Conservation (phyloP, 768 basidiomycete species). For the Astraeus odoratus region DNA sequence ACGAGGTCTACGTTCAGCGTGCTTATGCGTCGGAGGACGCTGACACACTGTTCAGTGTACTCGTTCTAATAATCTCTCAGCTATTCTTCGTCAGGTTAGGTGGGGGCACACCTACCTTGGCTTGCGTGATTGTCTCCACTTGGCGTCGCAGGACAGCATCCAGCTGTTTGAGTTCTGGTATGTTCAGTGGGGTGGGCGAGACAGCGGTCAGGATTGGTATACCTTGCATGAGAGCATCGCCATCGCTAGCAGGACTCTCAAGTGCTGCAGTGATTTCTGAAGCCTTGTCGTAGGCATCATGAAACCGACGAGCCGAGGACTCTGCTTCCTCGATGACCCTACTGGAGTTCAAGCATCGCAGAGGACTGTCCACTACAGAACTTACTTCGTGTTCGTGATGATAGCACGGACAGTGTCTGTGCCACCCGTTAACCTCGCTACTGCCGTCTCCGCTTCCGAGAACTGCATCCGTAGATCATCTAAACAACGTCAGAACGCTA, state of each 20-base stretch:
- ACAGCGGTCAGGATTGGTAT: neutral
- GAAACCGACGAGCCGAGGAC: conserved; percentile 45
- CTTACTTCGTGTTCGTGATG: conserved; percentile 43
- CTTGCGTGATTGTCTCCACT: conserved; percentile 46
- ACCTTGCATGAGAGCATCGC: conserved; percentile 52
- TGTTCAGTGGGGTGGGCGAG: conserved; percentile 3
- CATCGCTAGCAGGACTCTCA: conserved; percentile 49
- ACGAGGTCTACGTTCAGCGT: conserved; percentile 76
- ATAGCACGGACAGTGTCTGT: conserved; percentile 51
- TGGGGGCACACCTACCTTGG: conserved; percentile 39
- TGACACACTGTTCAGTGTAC: conserved; percentile 61
- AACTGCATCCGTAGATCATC: conserved; percentile 56
- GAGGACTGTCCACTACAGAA: neutral
- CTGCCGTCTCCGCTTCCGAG: conserved; percentile 44
- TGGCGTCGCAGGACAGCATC: conserved; percentile 59
- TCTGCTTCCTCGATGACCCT: conserved; percentile 61
- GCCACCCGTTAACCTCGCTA: conserved; percentile 48
- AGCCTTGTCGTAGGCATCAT: conserved; percentile 53
- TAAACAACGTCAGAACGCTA: conserved; percentile 15
- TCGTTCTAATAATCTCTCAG: conserved; percentile 47
- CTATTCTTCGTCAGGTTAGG: conserved; percentile 16
- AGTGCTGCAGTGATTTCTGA: conserved; percentile 41
- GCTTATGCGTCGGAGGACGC: conserved; percentile 68
- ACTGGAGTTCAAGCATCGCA: conserved; percentile 3
- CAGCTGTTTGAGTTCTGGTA: conserved; percentile 53